Conservation (phyloP, 306 rosid genomes). For the Cucurbita argyrosperma region DNA sequence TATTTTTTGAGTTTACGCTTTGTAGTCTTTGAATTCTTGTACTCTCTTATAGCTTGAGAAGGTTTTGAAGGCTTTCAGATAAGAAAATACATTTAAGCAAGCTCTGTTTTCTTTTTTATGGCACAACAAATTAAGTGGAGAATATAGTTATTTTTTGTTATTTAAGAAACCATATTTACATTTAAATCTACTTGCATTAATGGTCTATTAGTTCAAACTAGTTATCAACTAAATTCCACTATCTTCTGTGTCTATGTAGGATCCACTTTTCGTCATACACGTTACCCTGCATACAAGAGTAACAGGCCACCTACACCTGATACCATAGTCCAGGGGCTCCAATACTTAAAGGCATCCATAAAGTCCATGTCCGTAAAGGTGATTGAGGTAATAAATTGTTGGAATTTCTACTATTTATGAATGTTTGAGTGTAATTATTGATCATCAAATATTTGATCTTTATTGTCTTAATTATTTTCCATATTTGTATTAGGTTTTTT, state of each 20-base stretch:
- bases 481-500: no score
- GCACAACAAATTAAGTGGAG: not conserved
- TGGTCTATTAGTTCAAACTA: not conserved
- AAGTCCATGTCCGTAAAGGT: conserved; percentile 86
- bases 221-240: not conserved
- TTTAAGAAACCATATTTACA: not conserved
- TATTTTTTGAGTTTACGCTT: not conserved
- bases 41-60: not conserved
- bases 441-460: not conserved
- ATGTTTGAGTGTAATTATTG: not conserved
- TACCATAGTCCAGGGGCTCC: conserved; percentile 94
- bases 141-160: not conserved
- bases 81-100: not conserved
- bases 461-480: not conserved
- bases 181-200: not conserved
- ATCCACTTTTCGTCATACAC: conserved; percentile 71
- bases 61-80: not conserved
- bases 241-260: conserved; percentile 34
- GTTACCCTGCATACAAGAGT: conserved; percentile 83
- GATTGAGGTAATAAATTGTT: conserved; percentile 52
- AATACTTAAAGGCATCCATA: conserved; percentile 84
- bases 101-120: not conserved
- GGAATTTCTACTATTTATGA: not conserved
- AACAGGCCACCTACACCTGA: conserved; percentile 96
- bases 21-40: not conserved